phyloP scores from a whole-genome alignment of 2,329 filamentous ascomycete genomes.

The Zymoseptoria brevis region DNA sequence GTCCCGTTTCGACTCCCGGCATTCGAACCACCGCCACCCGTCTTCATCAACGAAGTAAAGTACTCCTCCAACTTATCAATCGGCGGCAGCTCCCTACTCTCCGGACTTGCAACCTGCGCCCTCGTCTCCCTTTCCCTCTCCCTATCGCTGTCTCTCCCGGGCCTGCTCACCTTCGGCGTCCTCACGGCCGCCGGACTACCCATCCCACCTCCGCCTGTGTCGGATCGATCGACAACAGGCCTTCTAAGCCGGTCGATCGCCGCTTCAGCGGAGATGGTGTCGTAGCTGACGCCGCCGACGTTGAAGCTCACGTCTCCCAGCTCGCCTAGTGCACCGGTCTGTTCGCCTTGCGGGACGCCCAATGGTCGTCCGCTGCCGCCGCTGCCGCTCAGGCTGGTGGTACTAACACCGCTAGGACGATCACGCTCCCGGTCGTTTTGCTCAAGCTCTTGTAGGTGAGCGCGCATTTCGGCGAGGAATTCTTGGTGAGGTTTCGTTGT shows the following conservation, averaged over 20 bases:
- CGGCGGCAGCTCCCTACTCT: constrained; percentile 40
- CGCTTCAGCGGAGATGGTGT: constrained; percentile 25
- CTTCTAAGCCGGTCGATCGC: constrained; percentile 29
- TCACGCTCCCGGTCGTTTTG: constrained; percentile 51
- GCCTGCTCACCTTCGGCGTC: neutral
- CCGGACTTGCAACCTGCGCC: constrained; percentile 11
- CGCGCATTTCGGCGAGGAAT: constrained; percentile 30
- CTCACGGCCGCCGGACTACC: constrained; percentile 1
- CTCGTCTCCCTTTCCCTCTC: constrained; percentile 32
- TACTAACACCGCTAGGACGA: constrained; percentile 10
- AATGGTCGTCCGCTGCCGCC: constrained; percentile 6
- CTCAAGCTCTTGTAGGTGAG: constrained; percentile 69
- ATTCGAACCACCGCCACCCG: constrained; percentile 28
- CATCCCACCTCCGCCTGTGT: neutral
- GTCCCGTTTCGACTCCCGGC: constrained; percentile 11
- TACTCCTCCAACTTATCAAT: constrained; percentile 53
- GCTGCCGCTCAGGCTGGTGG: constrained; percentile 14
- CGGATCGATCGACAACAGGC: neutral
- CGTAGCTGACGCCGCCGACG: constrained; percentile 81
- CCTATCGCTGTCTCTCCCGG: neutral
- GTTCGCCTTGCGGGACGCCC: constrained; percentile 31
- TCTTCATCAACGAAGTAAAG: constrained; percentile 53
- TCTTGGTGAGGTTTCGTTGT: constrained; percentile 28
- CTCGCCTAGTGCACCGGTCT: constrained; percentile 26
- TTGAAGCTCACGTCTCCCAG: constrained; percentile 56